Evolutionary conservation across 2,329 filamentous ascomycete species (phyloP).

Genomic region (Colletotrichum cereale): DNA sequence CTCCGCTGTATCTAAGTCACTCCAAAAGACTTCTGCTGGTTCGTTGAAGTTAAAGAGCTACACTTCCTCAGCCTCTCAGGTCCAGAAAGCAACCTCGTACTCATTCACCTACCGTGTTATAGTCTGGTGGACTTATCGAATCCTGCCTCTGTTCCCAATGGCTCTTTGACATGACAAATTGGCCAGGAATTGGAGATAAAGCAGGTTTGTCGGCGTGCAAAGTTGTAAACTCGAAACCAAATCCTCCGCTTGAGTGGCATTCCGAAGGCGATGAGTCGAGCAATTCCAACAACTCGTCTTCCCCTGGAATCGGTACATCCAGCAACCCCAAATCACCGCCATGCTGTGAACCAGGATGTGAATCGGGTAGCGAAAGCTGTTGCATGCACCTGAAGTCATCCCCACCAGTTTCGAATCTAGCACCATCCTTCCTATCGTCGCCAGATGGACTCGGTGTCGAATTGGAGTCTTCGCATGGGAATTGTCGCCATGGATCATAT

Average conservation of each 20-base stretch:
- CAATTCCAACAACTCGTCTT: conserved; percentile 30
- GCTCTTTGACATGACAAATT: neutral
- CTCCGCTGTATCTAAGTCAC: neutral
- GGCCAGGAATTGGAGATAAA: neutral
- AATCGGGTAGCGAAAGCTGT: conserved; percentile 5
- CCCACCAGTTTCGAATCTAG: neutral
- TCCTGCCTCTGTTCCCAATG: neutral
- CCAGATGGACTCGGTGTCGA: conserved; percentile 23
- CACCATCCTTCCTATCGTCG: neutral
- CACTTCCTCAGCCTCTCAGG: neutral
- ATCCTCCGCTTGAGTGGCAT: conserved; percentile 6
- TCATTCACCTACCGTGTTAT: conserved; percentile 10
- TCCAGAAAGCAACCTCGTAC: no score
- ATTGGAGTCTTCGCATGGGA: conserved; percentile 5
- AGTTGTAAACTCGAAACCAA: conserved; percentile 19
- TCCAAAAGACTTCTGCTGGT: neutral
- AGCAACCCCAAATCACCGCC: neutral
- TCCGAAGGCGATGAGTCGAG: conserved; percentile 29
- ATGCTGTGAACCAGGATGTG: neutral
- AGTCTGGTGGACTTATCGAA: conserved; percentile 26
- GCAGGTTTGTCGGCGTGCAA: neutral
- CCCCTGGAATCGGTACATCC: conserved; percentile 25
- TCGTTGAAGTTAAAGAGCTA: conserved; percentile 15
- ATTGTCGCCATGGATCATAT: conserved; percentile 19
- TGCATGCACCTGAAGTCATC: conserved; percentile 17